phyloP scores from a whole-genome alignment of 2,329 filamentous ascomycete species.

The Raffaelea arxii region DNA sequence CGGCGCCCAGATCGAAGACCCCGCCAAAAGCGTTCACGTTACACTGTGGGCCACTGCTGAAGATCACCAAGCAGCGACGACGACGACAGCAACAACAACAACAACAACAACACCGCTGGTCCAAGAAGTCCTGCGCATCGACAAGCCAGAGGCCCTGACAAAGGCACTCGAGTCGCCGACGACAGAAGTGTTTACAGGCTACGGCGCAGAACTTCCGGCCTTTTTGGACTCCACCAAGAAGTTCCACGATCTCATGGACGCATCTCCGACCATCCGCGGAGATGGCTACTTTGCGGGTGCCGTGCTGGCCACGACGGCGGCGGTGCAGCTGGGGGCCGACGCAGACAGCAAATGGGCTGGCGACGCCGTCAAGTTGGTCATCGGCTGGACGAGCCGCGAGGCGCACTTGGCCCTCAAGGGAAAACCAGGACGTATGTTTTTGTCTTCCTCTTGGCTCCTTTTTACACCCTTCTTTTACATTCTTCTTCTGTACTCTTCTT shows the following conservation, averaged over 20 bases:
- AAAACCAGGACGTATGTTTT: constrained; percentile 3
- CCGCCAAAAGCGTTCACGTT: neutral
- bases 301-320: constrained; percentile 5
- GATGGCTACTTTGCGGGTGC: constrained; percentile 7
- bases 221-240: constrained; percentile 11
- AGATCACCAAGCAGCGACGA: no score
- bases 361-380: constrained; percentile 12
- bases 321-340: constrained; percentile 1
- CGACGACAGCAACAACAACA: neutral
- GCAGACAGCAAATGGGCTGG: constrained; percentile 1
- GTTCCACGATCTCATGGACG: constrained; percentile 11
- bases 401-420: constrained; percentile 14
- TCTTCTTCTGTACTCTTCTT: neutral
- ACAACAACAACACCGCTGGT: neutral
- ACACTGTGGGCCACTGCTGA: constrained; percentile 6
- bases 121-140: neutral
- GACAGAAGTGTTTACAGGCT: constrained; percentile 17
- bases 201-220: constrained; percentile 10
- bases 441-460: neutral
- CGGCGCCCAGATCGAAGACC: constrained; percentile 5
- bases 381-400: constrained; percentile 16
- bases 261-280: constrained; percentile 1
- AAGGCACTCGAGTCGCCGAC: constrained; percentile 8
- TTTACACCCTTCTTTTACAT: neutral
- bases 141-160: neutral